A percentile compares a stretch with the other conserved stretches of the same genome.
Evolutionary conservation across 2,329 filamentous ascomycete genomes (phyloP).

Genomic region (Alternaria gansuensis): DNA sequence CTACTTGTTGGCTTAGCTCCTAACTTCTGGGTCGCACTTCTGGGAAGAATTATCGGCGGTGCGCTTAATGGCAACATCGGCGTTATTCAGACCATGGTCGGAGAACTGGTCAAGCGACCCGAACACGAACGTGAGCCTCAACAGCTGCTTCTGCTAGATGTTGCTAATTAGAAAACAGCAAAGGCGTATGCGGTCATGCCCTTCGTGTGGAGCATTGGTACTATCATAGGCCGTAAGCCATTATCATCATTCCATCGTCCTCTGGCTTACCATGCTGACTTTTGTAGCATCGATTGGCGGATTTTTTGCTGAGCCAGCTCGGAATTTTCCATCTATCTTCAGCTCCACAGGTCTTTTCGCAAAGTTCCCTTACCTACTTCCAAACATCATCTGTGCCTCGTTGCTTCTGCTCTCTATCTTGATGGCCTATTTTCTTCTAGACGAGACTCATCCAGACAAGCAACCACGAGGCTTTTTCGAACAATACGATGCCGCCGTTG

Average conservation of each 20-base stretch:
- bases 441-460: conserved; percentile 90
- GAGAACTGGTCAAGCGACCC: conserved; percentile 81
- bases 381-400: conserved; percentile 82
- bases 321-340: conserved; percentile 76
- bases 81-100: conserved; percentile 90
- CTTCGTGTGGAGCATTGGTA: conserved; percentile 85
- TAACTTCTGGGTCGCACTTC: conserved; percentile 84
- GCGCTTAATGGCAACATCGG: conserved; percentile 82
- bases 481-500: conserved; percentile 55
- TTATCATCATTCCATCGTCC: background rate
- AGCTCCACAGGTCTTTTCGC: conserved; percentile 74
- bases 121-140: conserved; percentile 79
- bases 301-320: conserved; percentile 79
- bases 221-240: conserved; percentile 75
- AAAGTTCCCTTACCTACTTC: conserved; percentile 84
- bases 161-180: conserved; percentile 78
- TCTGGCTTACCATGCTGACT: conserved; percentile 30
- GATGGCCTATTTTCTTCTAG: conserved; percentile 79
- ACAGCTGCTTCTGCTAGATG: conserved; percentile 8
- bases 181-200: conserved; percentile 87
- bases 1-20: conserved; percentile 82
- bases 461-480: conserved; percentile 61
- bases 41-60: conserved; percentile 79
- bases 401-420: conserved; percentile 82
- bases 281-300: conserved; percentile 77